Percentiles rank a stretch among this genome's conserved stretches.
Evolutionary conservation across 495 filamentous ascomycete genomes (phyloP).

Genomic region (Tuber calosporum): DNA sequence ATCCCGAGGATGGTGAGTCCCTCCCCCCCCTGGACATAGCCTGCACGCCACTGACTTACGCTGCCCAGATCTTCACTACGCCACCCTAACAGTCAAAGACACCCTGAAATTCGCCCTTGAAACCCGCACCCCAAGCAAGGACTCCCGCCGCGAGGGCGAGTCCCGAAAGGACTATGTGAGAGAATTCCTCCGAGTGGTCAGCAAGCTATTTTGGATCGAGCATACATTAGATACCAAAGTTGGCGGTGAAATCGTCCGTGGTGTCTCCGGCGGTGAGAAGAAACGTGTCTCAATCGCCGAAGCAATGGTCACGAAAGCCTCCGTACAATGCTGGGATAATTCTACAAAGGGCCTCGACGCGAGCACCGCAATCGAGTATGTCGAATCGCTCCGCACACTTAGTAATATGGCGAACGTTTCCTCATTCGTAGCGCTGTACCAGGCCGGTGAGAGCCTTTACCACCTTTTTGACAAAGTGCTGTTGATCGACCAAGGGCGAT

Average conservation of each 20-base stretch:
- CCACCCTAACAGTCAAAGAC: constrained; percentile 61
- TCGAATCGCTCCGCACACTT: constrained; percentile 55
- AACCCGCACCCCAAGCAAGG: constrained; percentile 59
- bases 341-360: constrained; percentile 62
- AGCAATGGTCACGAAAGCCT: constrained; percentile 59
- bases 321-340: constrained; percentile 63
- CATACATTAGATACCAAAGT: constrained; percentile 62
- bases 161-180: constrained; percentile 56
- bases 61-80: constrained; percentile 60
- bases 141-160: constrained; percentile 56
- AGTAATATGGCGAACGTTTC: constrained; percentile 58
- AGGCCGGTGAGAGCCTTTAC: constrained; percentile 63
- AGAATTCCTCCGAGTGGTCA: constrained; percentile 61
- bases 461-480: constrained; percentile 66
- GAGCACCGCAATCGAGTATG: constrained; percentile 57
- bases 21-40: background rate
- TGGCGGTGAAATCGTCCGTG: constrained; percentile 59
- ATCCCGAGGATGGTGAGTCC: constrained; percentile 42
- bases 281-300: constrained; percentile 67
- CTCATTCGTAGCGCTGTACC: constrained; percentile 60
- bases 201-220: constrained; percentile 72
- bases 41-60: constrained; percentile 6
- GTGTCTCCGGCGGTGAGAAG: constrained; percentile 66
- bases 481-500: constrained; percentile 60
- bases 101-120: constrained; percentile 66